Conservation (phyloP, 805 yeast species). For the Henningerozyma blattae region DNA sequence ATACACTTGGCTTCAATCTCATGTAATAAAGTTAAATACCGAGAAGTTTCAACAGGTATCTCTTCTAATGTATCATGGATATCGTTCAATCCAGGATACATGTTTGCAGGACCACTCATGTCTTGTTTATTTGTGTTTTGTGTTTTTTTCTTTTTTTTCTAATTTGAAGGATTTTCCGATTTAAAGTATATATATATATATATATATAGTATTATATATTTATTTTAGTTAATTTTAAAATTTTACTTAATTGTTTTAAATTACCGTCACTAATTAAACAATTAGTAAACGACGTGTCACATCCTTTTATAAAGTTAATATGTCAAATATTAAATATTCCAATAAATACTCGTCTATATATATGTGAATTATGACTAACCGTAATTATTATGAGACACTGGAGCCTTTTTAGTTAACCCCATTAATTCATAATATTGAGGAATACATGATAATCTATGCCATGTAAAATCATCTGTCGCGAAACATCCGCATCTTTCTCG, state of each 20-base stretch:
- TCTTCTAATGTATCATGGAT: conserved; percentile 86
- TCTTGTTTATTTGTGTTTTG: conserved; percentile 22
- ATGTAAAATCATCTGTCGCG: conserved; percentile 1
- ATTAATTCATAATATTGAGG: conserved; percentile 1
- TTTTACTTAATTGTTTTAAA: too few relatives aligned
- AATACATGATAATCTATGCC: conserved; percentile 2
- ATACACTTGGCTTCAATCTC: conserved; percentile 95
- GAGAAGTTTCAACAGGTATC: conserved; percentile 68
- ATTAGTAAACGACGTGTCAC: too few relatives aligned
- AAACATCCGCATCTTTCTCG: conserved; percentile 3
- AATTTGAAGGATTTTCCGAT: not conserved
- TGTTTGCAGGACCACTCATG: conserved; percentile 31
- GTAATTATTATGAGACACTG: conserved; percentile 8
- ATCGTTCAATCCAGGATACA: conserved; percentile 83
- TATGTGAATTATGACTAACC: too few relatives aligned
- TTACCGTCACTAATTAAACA: too few relatives aligned
- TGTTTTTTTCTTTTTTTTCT: conserved; percentile 7
- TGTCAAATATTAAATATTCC: too few relatives aligned
- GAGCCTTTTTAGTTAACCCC: conserved; percentile 6
- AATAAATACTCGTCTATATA: too few relatives aligned
- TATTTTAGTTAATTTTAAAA: too few relatives aligned
- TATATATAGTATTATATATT: too few relatives aligned
- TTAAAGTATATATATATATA: not conserved
- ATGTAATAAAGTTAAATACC: conserved; percentile 76
- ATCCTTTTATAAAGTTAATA: too few relatives aligned